Percentiles rank a stretch among this genome's conserved stretches.
These are phyloP conservation scores for Paracamarosporium sp. DNA, from an alignment of 2,329 filamentous ascomycete species.

Conservation along the genomic window DNA sequence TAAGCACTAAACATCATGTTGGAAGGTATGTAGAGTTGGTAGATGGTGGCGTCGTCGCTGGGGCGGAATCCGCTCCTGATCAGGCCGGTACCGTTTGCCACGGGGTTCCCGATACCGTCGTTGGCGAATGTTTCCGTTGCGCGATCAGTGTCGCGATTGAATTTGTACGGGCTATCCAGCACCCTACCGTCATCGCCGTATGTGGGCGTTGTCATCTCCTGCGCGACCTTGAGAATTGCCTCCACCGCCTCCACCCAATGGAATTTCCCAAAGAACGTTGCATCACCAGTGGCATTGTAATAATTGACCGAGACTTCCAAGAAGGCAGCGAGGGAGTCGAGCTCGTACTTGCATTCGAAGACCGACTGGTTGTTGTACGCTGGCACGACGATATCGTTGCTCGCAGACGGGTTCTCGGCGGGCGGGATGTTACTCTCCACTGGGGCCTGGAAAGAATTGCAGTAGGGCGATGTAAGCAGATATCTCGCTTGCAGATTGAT, in stretches of 20 bases:
- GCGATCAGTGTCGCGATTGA: slow-evolving; percentile 50
- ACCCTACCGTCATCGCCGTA: slow-evolving; percentile 56
- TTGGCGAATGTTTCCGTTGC: slow-evolving; percentile 61
- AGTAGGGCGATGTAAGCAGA: slow-evolving; percentile 65
- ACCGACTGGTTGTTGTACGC: slow-evolving; percentile 52
- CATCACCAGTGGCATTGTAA: slow-evolving; percentile 57
- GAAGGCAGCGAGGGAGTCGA: slow-evolving; percentile 60
- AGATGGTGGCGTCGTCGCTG: slow-evolving; percentile 59
- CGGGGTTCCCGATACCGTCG: slow-evolving; percentile 58
- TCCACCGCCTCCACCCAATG: slow-evolving; percentile 56
- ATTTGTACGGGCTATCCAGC: slow-evolving; percentile 53
- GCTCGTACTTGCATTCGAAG: slow-evolving; percentile 63
- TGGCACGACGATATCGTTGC: slow-evolving; percentile 52
- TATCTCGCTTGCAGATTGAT: slow-evolving; percentile 77
- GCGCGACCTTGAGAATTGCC: slow-evolving; percentile 52
- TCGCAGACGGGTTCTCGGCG: slow-evolving; percentile 47
- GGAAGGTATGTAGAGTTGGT: slow-evolving; percentile 56
- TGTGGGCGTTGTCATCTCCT: slow-evolving; percentile 56
- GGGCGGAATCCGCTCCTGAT: slow-evolving; percentile 59
- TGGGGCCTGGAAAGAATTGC: slow-evolving; percentile 61
- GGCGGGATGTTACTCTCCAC: slow-evolving; percentile 53
- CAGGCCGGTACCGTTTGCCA: slow-evolving; percentile 56
- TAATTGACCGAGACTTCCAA: slow-evolving; percentile 58
- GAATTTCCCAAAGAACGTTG: slow-evolving; percentile 56
- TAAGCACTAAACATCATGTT: slow-evolving; percentile 78